Conservation (phyloP, 768 basidiomycete species). For the Lactarius trivialis region DNA sequence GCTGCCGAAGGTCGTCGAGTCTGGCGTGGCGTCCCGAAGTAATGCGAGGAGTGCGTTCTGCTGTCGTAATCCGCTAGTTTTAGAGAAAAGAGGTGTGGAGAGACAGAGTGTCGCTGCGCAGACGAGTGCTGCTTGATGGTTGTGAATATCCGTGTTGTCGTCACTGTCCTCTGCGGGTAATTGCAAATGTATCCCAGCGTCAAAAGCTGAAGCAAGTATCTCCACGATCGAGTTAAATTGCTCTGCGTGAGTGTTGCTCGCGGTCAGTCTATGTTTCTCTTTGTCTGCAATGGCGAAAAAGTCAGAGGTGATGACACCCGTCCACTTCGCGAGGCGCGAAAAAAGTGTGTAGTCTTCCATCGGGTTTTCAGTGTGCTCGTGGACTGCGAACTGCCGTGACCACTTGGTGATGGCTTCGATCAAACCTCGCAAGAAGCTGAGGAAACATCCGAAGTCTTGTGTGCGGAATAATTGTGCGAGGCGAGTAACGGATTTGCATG, state of each 20-base stretch:
- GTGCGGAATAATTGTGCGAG: conserved; percentile 31
- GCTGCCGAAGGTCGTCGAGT: not conserved
- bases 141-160: not conserved
- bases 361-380: conserved; percentile 3
- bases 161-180: not conserved
- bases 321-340: conserved; percentile 27
- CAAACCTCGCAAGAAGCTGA: conserved; percentile 30
- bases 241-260: not conserved
- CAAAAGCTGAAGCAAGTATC: conserved; percentile 9
- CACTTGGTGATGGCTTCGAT: conserved; percentile 16
- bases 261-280: not conserved
- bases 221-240: conserved; percentile 10
- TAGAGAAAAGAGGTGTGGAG: not conserved
- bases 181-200: not conserved
- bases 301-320: conserved; percentile 23
- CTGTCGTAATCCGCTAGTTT: not conserved
- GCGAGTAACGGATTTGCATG: conserved; percentile 37
- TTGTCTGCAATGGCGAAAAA: conserved; percentile 5
- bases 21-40: not conserved
- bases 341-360: not conserved
- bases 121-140: conserved; percentile 2
- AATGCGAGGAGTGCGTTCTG: conserved; percentile 1
- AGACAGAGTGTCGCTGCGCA: conserved; percentile 7
- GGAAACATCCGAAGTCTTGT: conserved; percentile 32
- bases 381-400: not conserved